A percentile compares a stretch with the other conserved stretches of the same genome.
phyloP scores from a whole-genome alignment of 129 eudicot species.

The Chrysanthemum lavandulifolium region DNA sequence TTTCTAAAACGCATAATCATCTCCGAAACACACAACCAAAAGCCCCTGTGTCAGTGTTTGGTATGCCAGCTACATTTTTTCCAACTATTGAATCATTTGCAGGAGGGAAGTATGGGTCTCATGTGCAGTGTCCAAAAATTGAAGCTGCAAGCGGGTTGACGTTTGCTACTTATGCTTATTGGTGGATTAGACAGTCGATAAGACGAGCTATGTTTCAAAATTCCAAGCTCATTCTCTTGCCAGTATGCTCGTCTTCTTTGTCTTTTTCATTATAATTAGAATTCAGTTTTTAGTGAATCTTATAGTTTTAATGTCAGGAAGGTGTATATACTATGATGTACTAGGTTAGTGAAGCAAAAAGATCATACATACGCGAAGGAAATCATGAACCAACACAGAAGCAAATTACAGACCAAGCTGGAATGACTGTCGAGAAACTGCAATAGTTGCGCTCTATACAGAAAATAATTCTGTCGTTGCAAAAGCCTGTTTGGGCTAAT shows the following conservation, averaged over 20 bases:
- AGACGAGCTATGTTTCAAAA: constrained; percentile 76
- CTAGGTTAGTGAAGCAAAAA: constrained; percentile 76
- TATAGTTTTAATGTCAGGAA: constrained; percentile 46
- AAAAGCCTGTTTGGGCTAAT: constrained; percentile 65
- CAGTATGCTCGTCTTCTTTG: constrained; percentile 45
- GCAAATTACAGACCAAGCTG: constrained; percentile 67
- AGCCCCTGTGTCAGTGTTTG: too few species aligned
- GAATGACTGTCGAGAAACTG: constrained; percentile 73
- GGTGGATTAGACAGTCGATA: constrained; percentile 91
- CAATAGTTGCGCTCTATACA: constrained; percentile 44
- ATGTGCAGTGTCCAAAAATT: constrained; percentile 79
- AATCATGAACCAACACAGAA: constrained; percentile 56
- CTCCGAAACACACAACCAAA: not conserved
- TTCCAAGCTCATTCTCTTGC: constrained; percentile 89
- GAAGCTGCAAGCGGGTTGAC: constrained; percentile 81
- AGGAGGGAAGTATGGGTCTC: constrained; percentile 96
- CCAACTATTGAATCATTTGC: constrained; percentile 23
- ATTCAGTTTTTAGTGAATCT: not conserved
- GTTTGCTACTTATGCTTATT: constrained; percentile 89
- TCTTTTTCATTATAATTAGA: not conserved
- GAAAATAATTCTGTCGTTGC: constrained; percentile 73
- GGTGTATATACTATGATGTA: constrained; percentile 64
- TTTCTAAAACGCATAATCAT: too few species aligned
- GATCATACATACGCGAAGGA: constrained; percentile 67
- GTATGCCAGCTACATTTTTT: not conserved